Conservation (phyloP, 805 yeast species). For the Saturnispora halmiae region DNA sequence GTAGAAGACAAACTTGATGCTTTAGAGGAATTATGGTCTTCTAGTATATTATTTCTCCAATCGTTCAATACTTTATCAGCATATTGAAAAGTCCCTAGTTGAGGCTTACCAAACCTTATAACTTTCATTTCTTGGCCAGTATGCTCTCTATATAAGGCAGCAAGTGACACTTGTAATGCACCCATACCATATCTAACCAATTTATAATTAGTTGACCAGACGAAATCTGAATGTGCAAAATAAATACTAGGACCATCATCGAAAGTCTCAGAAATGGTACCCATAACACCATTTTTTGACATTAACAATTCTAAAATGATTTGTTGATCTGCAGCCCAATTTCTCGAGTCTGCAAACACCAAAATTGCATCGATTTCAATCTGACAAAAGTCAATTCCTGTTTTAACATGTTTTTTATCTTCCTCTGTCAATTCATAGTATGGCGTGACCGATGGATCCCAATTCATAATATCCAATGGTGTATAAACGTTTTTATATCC, state of each 20-base stretch:
- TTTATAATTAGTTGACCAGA: constrained; percentile 85
- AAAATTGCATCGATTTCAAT: constrained; percentile 68
- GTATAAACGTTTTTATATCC: constrained; percentile 79
- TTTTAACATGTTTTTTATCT: constrained; percentile 45
- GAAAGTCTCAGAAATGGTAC: constrained; percentile 60
- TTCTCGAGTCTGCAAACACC: constrained; percentile 86
- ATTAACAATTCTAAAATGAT: constrained; percentile 73
- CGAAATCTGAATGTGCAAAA: constrained; percentile 87
- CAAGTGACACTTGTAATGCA: constrained; percentile 80
- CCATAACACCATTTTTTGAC: constrained; percentile 75
- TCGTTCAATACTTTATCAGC: constrained; percentile 67
- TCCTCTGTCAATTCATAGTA: constrained; percentile 72
- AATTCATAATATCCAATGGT: constrained; percentile 72
- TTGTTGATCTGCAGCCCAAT: constrained; percentile 92
- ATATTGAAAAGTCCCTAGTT: constrained; percentile 74
- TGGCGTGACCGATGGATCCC: constrained; percentile 83
- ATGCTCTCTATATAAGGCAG: constrained; percentile 75
- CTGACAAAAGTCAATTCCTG: constrained; percentile 57
- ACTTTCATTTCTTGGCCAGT: constrained; percentile 76
- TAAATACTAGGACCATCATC: constrained; percentile 76
- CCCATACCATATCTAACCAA: constrained; percentile 90
- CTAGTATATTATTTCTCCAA: constrained; percentile 75
- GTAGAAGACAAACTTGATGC: constrained; percentile 3
- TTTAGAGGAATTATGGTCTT: constrained; percentile 40
- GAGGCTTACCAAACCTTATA: constrained; percentile 84